These are phyloP conservation scores for Fusarium dlaminii DNA, from an alignment of 2,329 filamentous ascomycete genomes.

Conservation along the genomic window DNA sequence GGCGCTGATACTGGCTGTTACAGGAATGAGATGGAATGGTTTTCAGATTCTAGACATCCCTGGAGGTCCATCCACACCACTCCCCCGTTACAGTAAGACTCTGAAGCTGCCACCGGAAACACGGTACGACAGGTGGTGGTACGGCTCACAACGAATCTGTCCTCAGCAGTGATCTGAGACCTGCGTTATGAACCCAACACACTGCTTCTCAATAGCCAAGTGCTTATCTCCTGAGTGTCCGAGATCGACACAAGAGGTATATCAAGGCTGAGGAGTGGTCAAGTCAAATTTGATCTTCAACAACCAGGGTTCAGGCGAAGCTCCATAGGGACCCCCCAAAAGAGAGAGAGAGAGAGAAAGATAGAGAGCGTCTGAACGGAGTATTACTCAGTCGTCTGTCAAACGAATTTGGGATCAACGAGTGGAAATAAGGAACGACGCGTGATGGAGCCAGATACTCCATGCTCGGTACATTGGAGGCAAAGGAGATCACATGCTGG, in stretches of 20 bases:
- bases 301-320: neutral
- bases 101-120: constrained; percentile 33
- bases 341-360: neutral
- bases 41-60: constrained; percentile 28
- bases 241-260: constrained; percentile 26
- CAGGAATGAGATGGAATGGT: constrained; percentile 33
- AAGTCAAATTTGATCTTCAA: constrained; percentile 24
- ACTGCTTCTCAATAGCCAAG: constrained; percentile 7
- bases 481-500: neutral
- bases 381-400: neutral
- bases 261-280: constrained; percentile 31
- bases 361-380: neutral
- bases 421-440: constrained; percentile 12
- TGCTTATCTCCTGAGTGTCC: constrained; percentile 30
- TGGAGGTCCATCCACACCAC: constrained; percentile 7
- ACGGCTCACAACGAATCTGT: constrained; percentile 32
- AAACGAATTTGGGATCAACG: constrained; percentile 12
- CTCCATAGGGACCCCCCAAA: neutral
- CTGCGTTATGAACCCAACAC: constrained; percentile 10
- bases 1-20: constrained; percentile 30
- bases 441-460: neutral
- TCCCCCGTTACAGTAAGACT: constrained; percentile 19
- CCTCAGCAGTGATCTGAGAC: constrained; percentile 34
- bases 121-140: constrained; percentile 28
- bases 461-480: neutral